A percentile compares a stretch with the other conserved stretches of the same genome.
phyloP scores from a whole-genome alignment of 2,329 filamentous ascomycete species.

The Furcasterigmium sp. region DNA sequence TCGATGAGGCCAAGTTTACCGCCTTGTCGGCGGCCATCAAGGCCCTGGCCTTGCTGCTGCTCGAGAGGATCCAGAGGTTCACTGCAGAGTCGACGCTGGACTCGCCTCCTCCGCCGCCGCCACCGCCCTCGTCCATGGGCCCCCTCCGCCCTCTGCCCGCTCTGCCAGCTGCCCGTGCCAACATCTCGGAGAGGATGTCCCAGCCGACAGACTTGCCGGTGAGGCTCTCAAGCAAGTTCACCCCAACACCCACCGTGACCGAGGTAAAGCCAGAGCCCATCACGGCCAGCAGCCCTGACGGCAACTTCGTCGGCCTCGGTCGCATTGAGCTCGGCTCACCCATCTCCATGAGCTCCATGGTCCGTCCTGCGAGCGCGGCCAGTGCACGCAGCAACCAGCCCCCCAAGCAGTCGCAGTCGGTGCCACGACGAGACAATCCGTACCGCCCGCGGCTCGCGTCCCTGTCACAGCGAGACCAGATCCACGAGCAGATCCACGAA shows the following conservation, averaged over 20 bases:
- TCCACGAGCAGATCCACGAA: background rate
- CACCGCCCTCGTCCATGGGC: too few species aligned
- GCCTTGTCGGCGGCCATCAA: constrained; percentile 33
- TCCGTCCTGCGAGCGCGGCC: background rate
- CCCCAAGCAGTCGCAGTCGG: background rate
- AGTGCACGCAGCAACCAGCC: background rate
- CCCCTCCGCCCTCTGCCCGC: background rate
- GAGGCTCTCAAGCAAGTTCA: background rate
- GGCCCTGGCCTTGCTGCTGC: constrained; percentile 29
- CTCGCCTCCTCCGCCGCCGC: background rate
- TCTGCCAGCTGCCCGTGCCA: background rate
- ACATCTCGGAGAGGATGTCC: background rate
- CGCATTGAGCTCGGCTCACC: too few species aligned
- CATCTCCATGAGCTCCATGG: background rate
- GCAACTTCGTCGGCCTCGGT: too few species aligned
- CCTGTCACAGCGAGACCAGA: background rate
- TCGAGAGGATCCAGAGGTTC: constrained; percentile 16
- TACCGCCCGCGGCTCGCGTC: background rate
- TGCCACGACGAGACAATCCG: background rate
- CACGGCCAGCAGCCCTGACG: too few species aligned
- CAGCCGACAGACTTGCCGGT: background rate
- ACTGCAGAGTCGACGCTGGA: background rate
- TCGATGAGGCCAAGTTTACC: constrained; percentile 27
- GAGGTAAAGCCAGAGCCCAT: too few species aligned
- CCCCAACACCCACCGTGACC: background rate